Percentiles rank a stretch among this genome's conserved stretches.
These are phyloP conservation scores for Diversispora epigaea DNA, from an alignment of 192 early-diverging fungal species.

Conservation along the genomic window DNA sequence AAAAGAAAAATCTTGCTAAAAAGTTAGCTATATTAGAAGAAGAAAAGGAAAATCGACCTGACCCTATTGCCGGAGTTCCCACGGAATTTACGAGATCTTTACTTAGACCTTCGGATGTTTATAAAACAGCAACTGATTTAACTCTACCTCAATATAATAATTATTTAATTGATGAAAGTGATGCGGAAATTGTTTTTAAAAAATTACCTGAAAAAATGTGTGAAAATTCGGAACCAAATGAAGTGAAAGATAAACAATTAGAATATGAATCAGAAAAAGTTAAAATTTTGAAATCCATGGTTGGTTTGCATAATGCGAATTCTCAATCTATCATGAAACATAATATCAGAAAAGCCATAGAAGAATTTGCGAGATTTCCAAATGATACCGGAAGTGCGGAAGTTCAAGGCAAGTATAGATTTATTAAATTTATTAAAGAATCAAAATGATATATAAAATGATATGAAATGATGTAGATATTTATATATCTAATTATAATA, in stretches of 20 bases:
- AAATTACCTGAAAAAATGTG: constrained; percentile 42
- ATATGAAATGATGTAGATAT: not conserved
- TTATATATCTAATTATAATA: constrained; percentile 33
- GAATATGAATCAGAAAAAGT: constrained; percentile 52
- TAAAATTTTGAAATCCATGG: constrained; percentile 67
- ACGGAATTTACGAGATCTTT: constrained; percentile 43
- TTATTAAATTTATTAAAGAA: not conserved
- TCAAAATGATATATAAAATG: not conserved
- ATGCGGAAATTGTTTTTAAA: constrained; percentile 52
- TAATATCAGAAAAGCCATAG: constrained; percentile 71
- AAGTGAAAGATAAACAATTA: constrained; percentile 40
- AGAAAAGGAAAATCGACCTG: constrained; percentile 33
- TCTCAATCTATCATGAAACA: constrained; percentile 71
- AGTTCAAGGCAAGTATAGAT: constrained; percentile 76
- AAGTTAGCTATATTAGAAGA: constrained; percentile 37
- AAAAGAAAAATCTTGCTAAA: constrained; percentile 38
- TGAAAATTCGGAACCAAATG: constrained; percentile 28
- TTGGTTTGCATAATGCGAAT: constrained; percentile 81
- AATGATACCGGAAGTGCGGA: constrained; percentile 90
- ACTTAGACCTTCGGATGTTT: constrained; percentile 36
- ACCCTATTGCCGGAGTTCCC: constrained; percentile 42
- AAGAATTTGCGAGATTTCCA: constrained; percentile 73
- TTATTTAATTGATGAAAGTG: constrained; percentile 48
- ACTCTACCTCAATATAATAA: not conserved
- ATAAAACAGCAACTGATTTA: constrained; percentile 36